A percentile compares a stretch with the other conserved stretches of the same genome.
phyloP scores from a whole-genome alignment of 345 rosid species.

The Durio zibethinus region DNA sequence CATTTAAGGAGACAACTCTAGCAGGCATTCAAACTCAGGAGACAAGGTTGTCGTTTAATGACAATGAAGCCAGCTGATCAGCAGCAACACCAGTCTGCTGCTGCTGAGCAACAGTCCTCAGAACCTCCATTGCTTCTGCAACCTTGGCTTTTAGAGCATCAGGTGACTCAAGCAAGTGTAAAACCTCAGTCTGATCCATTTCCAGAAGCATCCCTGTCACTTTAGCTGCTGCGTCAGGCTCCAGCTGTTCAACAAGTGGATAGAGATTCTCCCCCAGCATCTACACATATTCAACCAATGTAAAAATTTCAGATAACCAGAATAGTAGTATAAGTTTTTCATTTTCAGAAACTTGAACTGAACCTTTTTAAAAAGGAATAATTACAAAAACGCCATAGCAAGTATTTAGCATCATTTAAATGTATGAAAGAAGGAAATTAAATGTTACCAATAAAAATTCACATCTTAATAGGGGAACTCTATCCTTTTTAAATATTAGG shows the following conservation, averaged over 20 bases:
- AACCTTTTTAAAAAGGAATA: not conserved
- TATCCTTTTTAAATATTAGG: too few relatives aligned
- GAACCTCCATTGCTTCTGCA: constrained; percentile 95
- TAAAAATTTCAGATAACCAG: not conserved
- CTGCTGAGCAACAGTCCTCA: constrained; percentile 67
- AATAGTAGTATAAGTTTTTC: not conserved
- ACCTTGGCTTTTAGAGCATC: constrained; percentile 88
- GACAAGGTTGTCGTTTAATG: constrained; percentile 61
- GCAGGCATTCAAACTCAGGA: constrained; percentile 29
- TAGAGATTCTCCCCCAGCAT: constrained; percentile 95
- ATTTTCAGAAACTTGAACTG: not conserved
- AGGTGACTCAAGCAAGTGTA: constrained; percentile 92
- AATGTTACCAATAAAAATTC: not conserved
- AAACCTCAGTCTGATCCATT: constrained; percentile 94
- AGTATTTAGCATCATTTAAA: not conserved
- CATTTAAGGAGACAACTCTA: not conserved
- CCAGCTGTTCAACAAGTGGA: constrained; percentile 88
- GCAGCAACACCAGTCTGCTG: constrained; percentile 59
- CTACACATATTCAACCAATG: constrained; percentile 30
- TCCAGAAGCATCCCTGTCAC: constrained; percentile 97
- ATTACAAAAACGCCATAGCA: not conserved
- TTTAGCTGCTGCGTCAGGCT: constrained; percentile 85
- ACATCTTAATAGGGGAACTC: not conserved
- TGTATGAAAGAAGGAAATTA: not conserved
- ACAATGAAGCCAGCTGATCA: constrained; percentile 72